Conservation (phyloP, 2,329 filamentous ascomycete species). For the Aspergillus tamarii region DNA sequence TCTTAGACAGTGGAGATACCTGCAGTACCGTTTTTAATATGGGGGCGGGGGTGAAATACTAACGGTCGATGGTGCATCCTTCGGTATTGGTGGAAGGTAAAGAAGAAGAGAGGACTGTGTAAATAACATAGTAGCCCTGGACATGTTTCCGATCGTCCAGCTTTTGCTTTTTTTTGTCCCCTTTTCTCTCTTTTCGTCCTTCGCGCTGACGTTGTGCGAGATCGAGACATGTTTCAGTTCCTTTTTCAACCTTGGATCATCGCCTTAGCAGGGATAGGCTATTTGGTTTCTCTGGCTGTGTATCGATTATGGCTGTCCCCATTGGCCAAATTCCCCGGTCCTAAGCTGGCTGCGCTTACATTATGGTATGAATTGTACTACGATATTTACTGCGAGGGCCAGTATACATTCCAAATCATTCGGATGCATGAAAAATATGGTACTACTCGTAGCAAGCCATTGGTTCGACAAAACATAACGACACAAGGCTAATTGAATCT, state of each 20-base stretch:
- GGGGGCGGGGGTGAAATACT: neutral
- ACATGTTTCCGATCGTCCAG: neutral
- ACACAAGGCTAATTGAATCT: neutral
- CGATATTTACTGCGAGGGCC: conserved; percentile 19
- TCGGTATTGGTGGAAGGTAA: neutral
- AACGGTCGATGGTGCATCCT: neutral
- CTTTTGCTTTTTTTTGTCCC: neutral
- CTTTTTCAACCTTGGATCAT: neutral
- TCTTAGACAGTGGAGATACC: neutral
- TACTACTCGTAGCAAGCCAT: neutral
- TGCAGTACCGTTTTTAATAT: neutral
- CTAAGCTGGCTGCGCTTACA: conserved; percentile 23
- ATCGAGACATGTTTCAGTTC: neutral
- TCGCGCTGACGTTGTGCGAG: neutral
- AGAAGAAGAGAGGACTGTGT: neutral
- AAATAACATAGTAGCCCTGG: neutral
- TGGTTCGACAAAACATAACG: neutral
- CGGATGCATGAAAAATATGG: conserved; percentile 25
- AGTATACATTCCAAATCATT: conserved; percentile 22
- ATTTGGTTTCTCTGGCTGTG: conserved; percentile 8
- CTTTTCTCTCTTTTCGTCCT: neutral
- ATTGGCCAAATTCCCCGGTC: conserved; percentile 35
- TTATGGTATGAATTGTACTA: conserved; percentile 27
- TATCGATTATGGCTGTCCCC: conserved; percentile 37
- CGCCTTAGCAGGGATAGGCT: neutral